Evolutionary conservation across 768 basidiomycete genomes (phyloP).

Genomic region (Suillus alpinus): DNA sequence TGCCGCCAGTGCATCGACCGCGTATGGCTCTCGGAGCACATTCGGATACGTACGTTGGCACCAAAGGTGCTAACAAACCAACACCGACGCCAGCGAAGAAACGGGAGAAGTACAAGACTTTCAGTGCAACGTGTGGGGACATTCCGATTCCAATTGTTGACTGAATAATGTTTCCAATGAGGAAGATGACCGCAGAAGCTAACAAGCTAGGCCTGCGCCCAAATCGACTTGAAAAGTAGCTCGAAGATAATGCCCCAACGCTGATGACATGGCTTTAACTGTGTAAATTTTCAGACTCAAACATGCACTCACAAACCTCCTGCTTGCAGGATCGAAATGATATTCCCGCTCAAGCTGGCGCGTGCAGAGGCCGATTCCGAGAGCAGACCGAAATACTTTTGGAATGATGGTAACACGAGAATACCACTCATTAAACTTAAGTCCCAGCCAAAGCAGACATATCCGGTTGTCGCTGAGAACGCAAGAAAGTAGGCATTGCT

Average conservation of each 20-base stretch:
- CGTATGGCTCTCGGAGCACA: slow-evolving; percentile 36
- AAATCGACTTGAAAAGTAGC: slow-evolving; percentile 27
- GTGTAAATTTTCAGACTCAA: background rate
- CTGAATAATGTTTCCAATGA: slow-evolving; percentile 35
- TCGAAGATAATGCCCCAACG: slow-evolving; percentile 28
- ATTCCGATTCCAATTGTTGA: slow-evolving; percentile 32
- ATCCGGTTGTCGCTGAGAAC: slow-evolving; percentile 32
- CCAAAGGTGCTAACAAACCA: slow-evolving; percentile 33
- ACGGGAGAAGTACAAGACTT: slow-evolving; percentile 33
- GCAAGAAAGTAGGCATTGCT: slow-evolving; percentile 34
- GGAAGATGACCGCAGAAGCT: slow-evolving; percentile 28
- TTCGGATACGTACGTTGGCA: slow-evolving; percentile 37
- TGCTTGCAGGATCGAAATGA: slow-evolving; percentile 36
- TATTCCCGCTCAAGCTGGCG: slow-evolving; percentile 32
- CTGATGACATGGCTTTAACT: slow-evolving; percentile 5
- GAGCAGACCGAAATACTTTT: slow-evolving; percentile 33
- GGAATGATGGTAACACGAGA: slow-evolving; percentile 33
- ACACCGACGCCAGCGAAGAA: slow-evolving; percentile 52
- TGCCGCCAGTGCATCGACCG: slow-evolving; percentile 34
- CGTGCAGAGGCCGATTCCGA: slow-evolving; percentile 18
- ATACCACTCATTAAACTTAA: slow-evolving; percentile 35
- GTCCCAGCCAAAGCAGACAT: slow-evolving; percentile 36
- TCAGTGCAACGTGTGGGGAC: slow-evolving; percentile 20
- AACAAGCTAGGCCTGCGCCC: slow-evolving; percentile 34
- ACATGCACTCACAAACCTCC: slow-evolving; percentile 29